Evolutionary conservation across 2,329 filamentous ascomycete genomes (phyloP).

Genomic region (Pseudogymnoascus sp.): DNA sequence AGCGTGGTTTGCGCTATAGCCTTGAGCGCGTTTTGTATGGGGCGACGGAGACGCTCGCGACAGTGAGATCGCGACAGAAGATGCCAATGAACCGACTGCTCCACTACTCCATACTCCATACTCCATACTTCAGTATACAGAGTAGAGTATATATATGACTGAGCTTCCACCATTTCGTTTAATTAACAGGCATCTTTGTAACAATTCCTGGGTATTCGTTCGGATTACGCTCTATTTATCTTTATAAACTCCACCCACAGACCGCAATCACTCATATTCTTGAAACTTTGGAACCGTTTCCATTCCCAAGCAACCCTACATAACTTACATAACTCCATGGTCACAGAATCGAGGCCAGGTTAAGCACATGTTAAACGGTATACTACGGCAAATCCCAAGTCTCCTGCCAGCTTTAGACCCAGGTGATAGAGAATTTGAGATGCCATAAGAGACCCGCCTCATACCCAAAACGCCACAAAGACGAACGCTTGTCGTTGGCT

Average conservation of each 20-base stretch:
- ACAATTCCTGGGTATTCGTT: not conserved
- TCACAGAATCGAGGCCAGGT: not conserved
- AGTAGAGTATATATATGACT: not conserved
- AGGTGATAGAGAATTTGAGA: not conserved
- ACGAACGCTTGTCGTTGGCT: not conserved
- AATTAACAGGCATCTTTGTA: not conserved
- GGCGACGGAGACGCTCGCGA: not conserved
- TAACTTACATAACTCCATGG: not conserved
- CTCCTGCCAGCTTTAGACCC: not conserved
- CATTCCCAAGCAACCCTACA: not conserved
- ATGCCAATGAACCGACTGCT: not conserved
- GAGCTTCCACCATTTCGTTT: not conserved
- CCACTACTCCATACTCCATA: not conserved
- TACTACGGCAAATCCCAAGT: not conserved
- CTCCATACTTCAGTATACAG: not conserved
- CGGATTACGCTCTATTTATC: not conserved
- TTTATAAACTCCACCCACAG: not conserved
- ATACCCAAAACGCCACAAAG: constrained; percentile 5
- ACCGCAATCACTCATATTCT: constrained; percentile 5
- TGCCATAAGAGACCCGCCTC: not conserved
- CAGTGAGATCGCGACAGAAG: not conserved
- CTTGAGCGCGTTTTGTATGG: constrained; percentile 2
- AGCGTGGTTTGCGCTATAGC: not conserved
- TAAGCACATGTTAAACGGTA: not conserved
- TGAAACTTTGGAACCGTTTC: not conserved